These are phyloP conservation scores for Neonectria coccinea DNA, from an alignment of 2,329 filamentous ascomycete species.

Conservation along the genomic window DNA sequence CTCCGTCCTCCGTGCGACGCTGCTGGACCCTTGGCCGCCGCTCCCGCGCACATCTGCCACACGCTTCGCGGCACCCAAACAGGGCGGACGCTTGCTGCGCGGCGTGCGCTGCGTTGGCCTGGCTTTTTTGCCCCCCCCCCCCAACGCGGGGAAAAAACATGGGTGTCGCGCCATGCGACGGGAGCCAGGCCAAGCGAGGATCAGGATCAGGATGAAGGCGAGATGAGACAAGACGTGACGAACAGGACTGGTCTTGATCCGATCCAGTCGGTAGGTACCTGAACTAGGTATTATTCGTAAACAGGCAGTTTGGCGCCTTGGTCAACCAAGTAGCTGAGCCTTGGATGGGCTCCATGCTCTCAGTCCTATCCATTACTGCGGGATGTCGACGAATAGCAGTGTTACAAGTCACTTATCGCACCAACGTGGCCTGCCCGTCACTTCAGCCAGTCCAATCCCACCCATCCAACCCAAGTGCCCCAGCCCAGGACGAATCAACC, in stretches of 20 bases:
- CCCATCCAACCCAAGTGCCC: constrained; percentile 8
- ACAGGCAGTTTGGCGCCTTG: background rate
- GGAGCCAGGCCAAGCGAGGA: constrained; percentile 14
- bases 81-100: constrained; percentile 12
- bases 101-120: constrained; percentile 21
- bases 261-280: too few species aligned
- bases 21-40: constrained; percentile 22
- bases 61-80: constrained; percentile 21
- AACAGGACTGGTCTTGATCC: constrained; percentile 1
- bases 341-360: constrained; percentile 21
- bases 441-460: constrained; percentile 17
- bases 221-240: constrained; percentile 15
- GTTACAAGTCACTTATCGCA: constrained; percentile 43
- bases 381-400: constrained; percentile 35
- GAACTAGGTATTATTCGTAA: too few species aligned
- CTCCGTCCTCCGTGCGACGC: background rate
- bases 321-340: constrained; percentile 11
- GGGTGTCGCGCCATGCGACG: constrained; percentile 21
- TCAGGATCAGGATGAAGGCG: constrained; percentile 5
- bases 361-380: constrained; percentile 24
- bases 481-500: constrained; percentile 2
- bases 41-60: constrained; percentile 17
- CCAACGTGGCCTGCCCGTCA: constrained; percentile 29
- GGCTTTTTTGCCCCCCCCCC: constrained; percentile 14
- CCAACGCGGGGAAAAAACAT: constrained; percentile 29